A percentile compares a stretch with the other conserved stretches of the same genome.
phyloP scores from a whole-genome alignment of 1,139 yeast genomes.

The Candida freyschussii region DNA sequence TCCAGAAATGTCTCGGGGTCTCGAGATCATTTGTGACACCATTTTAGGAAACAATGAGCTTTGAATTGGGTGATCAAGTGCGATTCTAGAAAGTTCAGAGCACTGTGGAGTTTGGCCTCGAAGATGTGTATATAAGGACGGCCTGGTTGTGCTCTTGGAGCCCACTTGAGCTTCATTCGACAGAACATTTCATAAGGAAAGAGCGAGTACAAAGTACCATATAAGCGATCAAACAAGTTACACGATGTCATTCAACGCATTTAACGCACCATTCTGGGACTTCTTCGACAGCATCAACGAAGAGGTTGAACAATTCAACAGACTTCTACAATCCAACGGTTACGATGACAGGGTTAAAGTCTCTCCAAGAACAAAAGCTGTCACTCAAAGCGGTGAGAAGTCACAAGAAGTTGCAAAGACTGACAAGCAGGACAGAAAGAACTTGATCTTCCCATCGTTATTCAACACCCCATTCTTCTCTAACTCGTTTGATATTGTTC shows the following conservation, averaged over 20 bases:
- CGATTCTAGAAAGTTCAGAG: slow-evolving; percentile 4
- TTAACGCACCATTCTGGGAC: slow-evolving; percentile 37
- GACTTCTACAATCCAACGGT: slow-evolving; percentile 26
- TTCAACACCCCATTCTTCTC: slow-evolving; percentile 19
- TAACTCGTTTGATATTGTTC: slow-evolving; percentile 24
- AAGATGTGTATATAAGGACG: neutral
- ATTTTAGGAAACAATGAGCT: too few relatives aligned
- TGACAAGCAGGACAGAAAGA: slow-evolving; percentile 4
- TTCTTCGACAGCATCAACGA: slow-evolving; percentile 37
- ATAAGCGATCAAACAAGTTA: slow-evolving; percentile 3
- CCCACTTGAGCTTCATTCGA: too few relatives aligned
- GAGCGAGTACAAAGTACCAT: slow-evolving; percentile 7
- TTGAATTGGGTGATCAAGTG: neutral
- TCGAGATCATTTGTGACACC: too few relatives aligned
- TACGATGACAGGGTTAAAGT: slow-evolving; percentile 19
- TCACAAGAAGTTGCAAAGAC: slow-evolving; percentile 12
- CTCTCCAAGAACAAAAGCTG: slow-evolving; percentile 15
- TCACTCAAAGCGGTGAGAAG: slow-evolving; percentile 5
- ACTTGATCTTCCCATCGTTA: slow-evolving; percentile 24
- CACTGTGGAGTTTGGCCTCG: neutral
- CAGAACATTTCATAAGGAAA: too few relatives aligned
- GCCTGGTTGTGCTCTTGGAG: too few relatives aligned
- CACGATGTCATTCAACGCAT: slow-evolving; percentile 27
- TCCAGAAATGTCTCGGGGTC: too few relatives aligned
- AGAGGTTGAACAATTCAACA: slow-evolving; percentile 35